Evolutionary conservation across 176 grass and related monocot genomes (phyloP), one percentile per base, ranked within the genome.

Genomic region (Oryza coarctata): DNA sequence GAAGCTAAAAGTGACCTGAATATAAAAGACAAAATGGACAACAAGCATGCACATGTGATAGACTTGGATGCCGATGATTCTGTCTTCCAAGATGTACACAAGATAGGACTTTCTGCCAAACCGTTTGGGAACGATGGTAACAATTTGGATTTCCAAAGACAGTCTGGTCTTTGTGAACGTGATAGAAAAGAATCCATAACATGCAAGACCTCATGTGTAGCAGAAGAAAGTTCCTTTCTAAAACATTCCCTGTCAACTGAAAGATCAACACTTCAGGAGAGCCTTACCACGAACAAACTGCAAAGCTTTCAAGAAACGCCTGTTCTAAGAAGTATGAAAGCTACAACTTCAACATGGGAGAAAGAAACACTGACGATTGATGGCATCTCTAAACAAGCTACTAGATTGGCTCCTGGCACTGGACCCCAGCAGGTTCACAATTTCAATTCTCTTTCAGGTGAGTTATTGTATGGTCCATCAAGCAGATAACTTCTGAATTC

Each of bases 311-410:
- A 66, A 31, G 81, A 87, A 47, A 80, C 34, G 64, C 33, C 44
- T 65, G 23, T 40, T 11, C 12, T 63, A 8, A 75, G 74, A 86
- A 90, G 55, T 29, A 70, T 60, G 55, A 77, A 80, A 6, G 27
- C 15, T 69, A 55, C 74, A 76, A 81, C 38, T 58, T 93, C 90
- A 70, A 82, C 64, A 26, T 71, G 75, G 82, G 76, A 49, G 64
- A 91, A 91, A 86, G 90, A 91, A 86, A 75, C 83, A 76, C 70
- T 94, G 77, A 76, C 85, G 57, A 93, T 95, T 73, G 76, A 65
- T 75, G 84, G 76, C 61, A 93, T 88, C 70, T 84, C 91, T 38
- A 91, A 89, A 80, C 41, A 94, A 89, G 55, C 63, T 69, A 83
- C 80, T 82, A 73, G 65, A 33, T 39, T 84, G 28, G 50, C 74